phyloP scores from a whole-genome alignment of 2,329 filamentous ascomycete species.

The Aspergillus tamarii region DNA sequence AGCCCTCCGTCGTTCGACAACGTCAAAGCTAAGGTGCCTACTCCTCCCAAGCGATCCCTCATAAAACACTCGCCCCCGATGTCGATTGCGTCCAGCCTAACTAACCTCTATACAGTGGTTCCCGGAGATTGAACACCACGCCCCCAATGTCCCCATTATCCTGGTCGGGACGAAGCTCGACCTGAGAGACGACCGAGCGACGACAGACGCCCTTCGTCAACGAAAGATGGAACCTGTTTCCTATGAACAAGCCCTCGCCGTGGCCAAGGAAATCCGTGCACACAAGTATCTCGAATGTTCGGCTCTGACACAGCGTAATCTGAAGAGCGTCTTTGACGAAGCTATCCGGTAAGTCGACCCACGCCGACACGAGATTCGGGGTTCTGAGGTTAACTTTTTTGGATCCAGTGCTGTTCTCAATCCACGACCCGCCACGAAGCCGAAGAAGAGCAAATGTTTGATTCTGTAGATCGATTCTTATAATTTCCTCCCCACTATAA shows the following conservation, averaged over 20 bases:
- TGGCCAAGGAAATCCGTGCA: conserved; percentile 91
- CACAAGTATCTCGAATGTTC: conserved; percentile 99
- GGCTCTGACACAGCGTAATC: conserved; percentile 89
- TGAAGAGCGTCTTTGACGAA: conserved; percentile 99
- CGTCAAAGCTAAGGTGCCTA: conserved; percentile 90
- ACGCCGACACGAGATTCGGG: neutral
- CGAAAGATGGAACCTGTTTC: conserved; percentile 98
- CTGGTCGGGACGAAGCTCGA: conserved; percentile 97
- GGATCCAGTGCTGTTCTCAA: conserved; percentile 50
- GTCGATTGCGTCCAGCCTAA: neutral
- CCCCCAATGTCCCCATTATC: conserved; percentile 93
- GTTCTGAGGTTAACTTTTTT: neutral
- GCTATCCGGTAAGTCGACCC: conserved; percentile 80
- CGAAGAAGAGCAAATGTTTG: conserved; percentile 51
- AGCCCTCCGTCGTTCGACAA: conserved; percentile 98
- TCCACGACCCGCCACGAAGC: conserved; percentile 49
- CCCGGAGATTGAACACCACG: conserved; percentile 96
- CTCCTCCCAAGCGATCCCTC: neutral
- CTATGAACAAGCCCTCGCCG: conserved; percentile 85
- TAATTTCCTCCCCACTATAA: conserved; percentile 34
- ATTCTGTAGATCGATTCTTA: conserved; percentile 44
- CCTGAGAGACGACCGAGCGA: conserved; percentile 83
- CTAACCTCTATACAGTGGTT: conserved; percentile 70
- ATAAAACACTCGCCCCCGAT: no score
- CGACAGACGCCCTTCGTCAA: conserved; percentile 77